Evolutionary conservation across 345 rosid genomes (phyloP), one percentile per base, ranked within the genome.

Genomic region (Mercurialis annua): DNA sequence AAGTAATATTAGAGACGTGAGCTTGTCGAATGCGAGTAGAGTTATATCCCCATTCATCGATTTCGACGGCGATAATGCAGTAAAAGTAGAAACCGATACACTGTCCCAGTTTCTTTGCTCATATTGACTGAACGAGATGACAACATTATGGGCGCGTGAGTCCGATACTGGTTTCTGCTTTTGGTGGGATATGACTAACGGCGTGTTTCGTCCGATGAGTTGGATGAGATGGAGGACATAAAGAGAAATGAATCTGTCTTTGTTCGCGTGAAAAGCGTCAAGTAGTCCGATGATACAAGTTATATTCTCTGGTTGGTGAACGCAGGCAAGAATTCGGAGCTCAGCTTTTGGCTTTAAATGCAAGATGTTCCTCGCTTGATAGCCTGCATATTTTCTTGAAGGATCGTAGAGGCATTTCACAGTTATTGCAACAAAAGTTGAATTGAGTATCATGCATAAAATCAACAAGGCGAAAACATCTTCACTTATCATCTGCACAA

Each of bases 11-110:
- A 88, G 63, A 4, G 80, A 76, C 1, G 85, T 63, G 2, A 31
- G 57, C 42, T 75, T 78, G 73, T 82, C 82, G n/a, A 78, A 64
- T 2, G 93, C 86, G 30, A 84, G 86, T 30, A 75, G 68, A 65
- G 86, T 80, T 0, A 83, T 76, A 50, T 86, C 94, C 34, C 84
- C 91, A 6, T 81, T 76, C 94, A 86, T 86, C 18, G 80, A 60
- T 33, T 68, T 73, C 1, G 79, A 71, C 3, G 75, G 77, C 29
- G 90, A 81, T 47, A 76, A 64, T 36, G 82, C 78, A 0, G 84
- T 85, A 77, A 65, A 80, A 58, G 57, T 70, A n/a, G 44, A 59
- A 5, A 81, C 74, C 5, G 68, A 40, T 0, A 69, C 56, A 4
- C 56, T 2, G 38, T 77, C 81, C 40, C 24, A 31, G 2, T 42